Percentiles rank a stretch among this genome's conserved stretches.
These are phyloP conservation scores for Zelonia costaricensis DNA, from an alignment of 208 protist genomes.

Conservation along the genomic window DNA sequence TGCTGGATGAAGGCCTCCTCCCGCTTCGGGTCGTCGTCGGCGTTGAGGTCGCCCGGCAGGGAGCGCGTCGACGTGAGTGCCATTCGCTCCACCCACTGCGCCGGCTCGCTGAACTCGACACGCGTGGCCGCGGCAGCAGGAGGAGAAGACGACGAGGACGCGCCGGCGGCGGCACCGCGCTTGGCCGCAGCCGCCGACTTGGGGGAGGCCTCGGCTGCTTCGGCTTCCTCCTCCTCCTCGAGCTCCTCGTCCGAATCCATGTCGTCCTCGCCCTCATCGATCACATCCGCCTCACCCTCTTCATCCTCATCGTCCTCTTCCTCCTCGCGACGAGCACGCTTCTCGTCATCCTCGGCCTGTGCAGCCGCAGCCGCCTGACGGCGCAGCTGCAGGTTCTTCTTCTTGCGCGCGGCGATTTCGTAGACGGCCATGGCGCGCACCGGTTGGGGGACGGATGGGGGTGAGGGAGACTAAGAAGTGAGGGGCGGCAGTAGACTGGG, in stretches of 20 bases:
- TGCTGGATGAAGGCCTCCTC: constrained; percentile 95
- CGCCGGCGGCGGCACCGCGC: neutral
- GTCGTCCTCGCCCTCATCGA: constrained; percentile 25
- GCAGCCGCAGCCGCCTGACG: constrained; percentile 14
- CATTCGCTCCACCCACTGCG: constrained; percentile 93
- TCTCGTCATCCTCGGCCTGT: constrained; percentile 27
- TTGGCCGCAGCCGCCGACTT: neutral
- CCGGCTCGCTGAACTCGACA: constrained; percentile 86
- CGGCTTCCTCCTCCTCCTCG: constrained; percentile 7
- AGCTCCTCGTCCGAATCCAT: constrained; percentile 6
- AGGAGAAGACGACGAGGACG: constrained; percentile 10
- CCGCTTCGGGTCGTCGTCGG: constrained; percentile 91
- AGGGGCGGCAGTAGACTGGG: neutral
- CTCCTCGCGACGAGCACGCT: neutral
- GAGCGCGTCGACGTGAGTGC: constrained; percentile 81
- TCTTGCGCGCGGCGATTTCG: constrained; percentile 58
- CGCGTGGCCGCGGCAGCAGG: constrained; percentile 21
- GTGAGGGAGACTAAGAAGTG: neutral
- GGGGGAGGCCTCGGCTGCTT: neutral
- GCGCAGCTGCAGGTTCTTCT: constrained; percentile 34
- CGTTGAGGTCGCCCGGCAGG: constrained; percentile 78
- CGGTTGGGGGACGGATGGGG: neutral
- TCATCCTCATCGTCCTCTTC: constrained; percentile 4
- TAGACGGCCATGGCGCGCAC: constrained; percentile 77
- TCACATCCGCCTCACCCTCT: too few relatives aligned